Evolutionary conservation across 805 yeast species (phyloP).

Genomic region (Jamesozyma gamospora): DNA sequence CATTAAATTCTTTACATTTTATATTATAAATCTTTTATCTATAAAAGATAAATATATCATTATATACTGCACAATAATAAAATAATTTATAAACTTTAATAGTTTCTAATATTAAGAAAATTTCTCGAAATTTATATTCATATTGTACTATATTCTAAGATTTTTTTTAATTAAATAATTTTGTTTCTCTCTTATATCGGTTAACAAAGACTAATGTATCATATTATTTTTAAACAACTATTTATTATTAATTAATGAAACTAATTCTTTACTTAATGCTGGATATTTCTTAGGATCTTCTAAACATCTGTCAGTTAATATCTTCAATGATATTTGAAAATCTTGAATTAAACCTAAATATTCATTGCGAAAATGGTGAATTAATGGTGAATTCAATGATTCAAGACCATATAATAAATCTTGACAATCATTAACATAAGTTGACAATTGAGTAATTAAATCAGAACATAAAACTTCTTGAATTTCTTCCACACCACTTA

Average conservation of each 20-base stretch:
- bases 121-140: too few species aligned
- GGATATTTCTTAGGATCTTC: slow-evolving; percentile 9
- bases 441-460: slow-evolving; percentile 10
- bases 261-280: slow-evolving; percentile 8
- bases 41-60: not conserved
- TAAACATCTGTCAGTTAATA: slow-evolving; percentile 20
- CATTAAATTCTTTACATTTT: not conserved
- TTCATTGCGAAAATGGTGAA: slow-evolving; percentile 23
- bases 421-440: slow-evolving; percentile 7
- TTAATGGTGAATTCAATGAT: slow-evolving; percentile 19
- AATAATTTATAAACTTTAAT: slow-evolving; percentile 1
- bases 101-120: too few species aligned
- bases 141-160: too few species aligned
- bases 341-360: slow-evolving; percentile 24
- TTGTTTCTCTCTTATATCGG: too few species aligned
- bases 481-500: slow-evolving; percentile 19
- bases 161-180: too few species aligned
- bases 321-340: slow-evolving; percentile 22
- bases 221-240: not conserved
- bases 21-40: not conserved
- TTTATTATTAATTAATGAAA: slow-evolving; percentile 1
- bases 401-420: slow-evolving; percentile 8
- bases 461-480: slow-evolving; percentile 14
- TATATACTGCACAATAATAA: slow-evolving; percentile 2
- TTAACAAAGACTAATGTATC: too few species aligned